Evolutionary conservation across 164 flowering plant species (phyloP).

Genomic region (Aristolochia fimbriata): DNA sequence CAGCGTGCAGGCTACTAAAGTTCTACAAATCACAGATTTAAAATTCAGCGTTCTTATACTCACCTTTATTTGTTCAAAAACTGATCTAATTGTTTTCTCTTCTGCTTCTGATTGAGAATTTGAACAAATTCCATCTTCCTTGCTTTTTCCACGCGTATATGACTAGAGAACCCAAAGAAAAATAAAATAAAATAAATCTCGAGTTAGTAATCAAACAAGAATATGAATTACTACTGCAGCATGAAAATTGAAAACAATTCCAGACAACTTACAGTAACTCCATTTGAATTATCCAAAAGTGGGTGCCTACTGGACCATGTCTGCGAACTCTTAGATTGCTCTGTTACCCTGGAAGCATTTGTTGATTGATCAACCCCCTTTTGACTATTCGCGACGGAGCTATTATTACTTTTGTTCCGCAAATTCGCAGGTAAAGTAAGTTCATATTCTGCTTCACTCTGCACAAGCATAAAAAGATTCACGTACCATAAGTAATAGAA

Average conservation of each 20-base stretch:
- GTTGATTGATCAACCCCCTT: slow-evolving; percentile 11
- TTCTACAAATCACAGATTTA: not conserved
- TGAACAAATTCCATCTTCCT: slow-evolving; percentile 43
- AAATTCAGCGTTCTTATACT: not conserved
- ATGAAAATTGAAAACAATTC: not conserved
- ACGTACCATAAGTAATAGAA: not conserved
- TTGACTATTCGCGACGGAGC: slow-evolving; percentile 1
- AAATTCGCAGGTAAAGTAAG: slow-evolving; percentile 6
- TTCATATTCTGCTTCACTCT: slow-evolving; percentile 41
- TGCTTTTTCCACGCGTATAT: slow-evolving; percentile 15
- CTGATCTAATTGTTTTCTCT: slow-evolving; percentile 53
- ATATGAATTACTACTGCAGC: not conserved
- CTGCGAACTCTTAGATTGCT: slow-evolving; percentile 4
- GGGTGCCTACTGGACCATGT: slow-evolving; percentile 32
- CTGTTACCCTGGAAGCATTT: slow-evolving; percentile 15
- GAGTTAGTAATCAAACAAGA: not conserved
- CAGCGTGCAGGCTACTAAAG: not conserved
- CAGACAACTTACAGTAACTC: slow-evolving; percentile 19
- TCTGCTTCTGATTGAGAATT: slow-evolving; percentile 55
- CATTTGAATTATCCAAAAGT: slow-evolving; percentile 18
- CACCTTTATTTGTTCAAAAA: slow-evolving; percentile 49
- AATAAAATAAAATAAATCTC: not conserved
- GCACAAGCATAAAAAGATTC: slow-evolving; percentile 5
- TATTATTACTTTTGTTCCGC: slow-evolving; percentile 11
- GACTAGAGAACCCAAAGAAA: slow-evolving; percentile 15